Base-by-base conservation (phyloP, 495 filamentous ascomycete species). In the Penicillium soppii region DNA sequence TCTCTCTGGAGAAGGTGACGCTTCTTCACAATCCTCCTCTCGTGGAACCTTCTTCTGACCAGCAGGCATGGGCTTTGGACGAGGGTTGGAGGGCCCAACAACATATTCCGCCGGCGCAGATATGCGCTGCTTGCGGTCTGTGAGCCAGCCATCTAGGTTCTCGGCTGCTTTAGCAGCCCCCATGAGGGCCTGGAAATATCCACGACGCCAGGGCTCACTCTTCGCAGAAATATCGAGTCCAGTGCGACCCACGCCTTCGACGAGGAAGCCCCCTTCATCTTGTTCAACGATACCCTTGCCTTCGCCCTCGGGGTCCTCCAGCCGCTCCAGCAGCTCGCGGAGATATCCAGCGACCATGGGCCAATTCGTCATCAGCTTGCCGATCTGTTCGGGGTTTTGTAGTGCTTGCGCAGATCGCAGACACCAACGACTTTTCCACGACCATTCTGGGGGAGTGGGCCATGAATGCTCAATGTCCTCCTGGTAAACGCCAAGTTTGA, bases 151-250 rank as follows among this genome's bases (percentile, higher is more conserved):
- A 41, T 95, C 90, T 17, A 92, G 69, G 53, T 88, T 82, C 72
- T 95, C 91, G 3, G 90, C 86, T 2, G 85, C 82, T 52, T 82
- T 83, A 0, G 86, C 91, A 51, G 78, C 78, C 8, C 85, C 78
- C 83, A 96, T 88, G 20, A 96, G 66, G 16, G 82, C 78, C 56
- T 92, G 80, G 66, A 83, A 91, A 60, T 96, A 96, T 0, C 90
- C 88, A 43, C 88, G 75, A 58, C 87, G 72, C 91, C 91, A 96
- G 25, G 84, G 71, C 65, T 92, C 87, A 32, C 82, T 81, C 67
- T 91, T 96, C 1, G 66, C 72, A 0, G 81, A 82, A 47, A 94
- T 72, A 72, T 96, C 90, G 33, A 78, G 79, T 0, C 84, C 85
- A 6, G 77, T 79, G 48, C 69, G 78, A 0, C 82, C 81, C 19